These are phyloP conservation scores for Xylaria sp. DNA, from an alignment of 2,329 filamentous ascomycete genomes.

Conservation along the genomic window DNA sequence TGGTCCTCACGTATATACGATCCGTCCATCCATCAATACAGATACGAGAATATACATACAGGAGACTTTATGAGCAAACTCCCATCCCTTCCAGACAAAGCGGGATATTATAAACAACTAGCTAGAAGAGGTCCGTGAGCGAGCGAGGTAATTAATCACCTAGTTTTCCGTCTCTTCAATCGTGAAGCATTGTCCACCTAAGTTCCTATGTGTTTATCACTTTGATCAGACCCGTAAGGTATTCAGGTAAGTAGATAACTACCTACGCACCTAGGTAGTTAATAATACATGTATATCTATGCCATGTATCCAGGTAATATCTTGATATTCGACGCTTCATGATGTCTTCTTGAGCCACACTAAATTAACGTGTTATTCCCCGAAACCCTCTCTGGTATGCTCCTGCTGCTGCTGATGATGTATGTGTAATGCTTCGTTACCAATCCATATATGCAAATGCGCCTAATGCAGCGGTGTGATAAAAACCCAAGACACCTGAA, in stretches of 20 bases:
- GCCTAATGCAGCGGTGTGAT: background rate
- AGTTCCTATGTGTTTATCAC: too few species aligned
- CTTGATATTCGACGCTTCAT: background rate
- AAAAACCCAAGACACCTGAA: slow-evolving; percentile 19
- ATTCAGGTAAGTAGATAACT: too few species aligned
- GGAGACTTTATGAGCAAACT: too few species aligned
- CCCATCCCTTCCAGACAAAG: too few species aligned
- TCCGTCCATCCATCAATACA: too few species aligned
- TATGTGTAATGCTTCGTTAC: slow-evolving; percentile 8
- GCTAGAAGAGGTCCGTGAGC: too few species aligned
- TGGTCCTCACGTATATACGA: too few species aligned
- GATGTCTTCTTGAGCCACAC: background rate
- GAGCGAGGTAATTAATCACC: too few species aligned
- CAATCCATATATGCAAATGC: slow-evolving; percentile 14
- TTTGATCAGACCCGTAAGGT: too few species aligned
- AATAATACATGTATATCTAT: background rate
- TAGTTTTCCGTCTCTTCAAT: too few species aligned
- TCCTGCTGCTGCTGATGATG: background rate
- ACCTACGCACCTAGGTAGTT: background rate
- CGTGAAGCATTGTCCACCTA: background rate
- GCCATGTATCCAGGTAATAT: background rate
- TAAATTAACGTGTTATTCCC: background rate
- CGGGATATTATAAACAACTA: too few species aligned
- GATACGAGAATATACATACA: too few species aligned
- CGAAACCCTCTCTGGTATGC: background rate